A percentile compares a stretch with the other conserved stretches of the same genome.
Conservation (phyloP, 192 early-diverging fungal species). For the Backusella luteola region DNA sequence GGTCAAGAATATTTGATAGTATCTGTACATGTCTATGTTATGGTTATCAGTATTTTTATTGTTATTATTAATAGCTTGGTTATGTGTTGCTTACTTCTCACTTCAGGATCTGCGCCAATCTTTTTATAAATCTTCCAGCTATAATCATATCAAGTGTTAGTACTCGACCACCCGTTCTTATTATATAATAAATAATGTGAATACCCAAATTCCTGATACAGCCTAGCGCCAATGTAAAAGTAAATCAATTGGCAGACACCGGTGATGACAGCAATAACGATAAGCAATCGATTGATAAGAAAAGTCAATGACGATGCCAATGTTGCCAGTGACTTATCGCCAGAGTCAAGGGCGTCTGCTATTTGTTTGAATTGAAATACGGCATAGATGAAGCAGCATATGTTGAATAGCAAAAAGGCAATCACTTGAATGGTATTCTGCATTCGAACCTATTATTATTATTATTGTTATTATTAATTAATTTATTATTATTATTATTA, state of each 20-base stretch:
- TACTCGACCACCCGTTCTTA: not conserved
- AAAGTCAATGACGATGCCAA: not conserved
- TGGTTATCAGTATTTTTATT: not conserved
- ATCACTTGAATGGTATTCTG: slow-evolving; percentile 76
- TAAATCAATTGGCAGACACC: slow-evolving; percentile 48
- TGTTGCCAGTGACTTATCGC: not conserved
- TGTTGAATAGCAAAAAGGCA: slow-evolving; percentile 64
- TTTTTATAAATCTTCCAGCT: slow-evolving; percentile 64
- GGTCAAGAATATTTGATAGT: slow-evolving; percentile 78
- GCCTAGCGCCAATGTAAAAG: slow-evolving; percentile 46
- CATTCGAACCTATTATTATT: slow-evolving; percentile 48
- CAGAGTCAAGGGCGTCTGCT: slow-evolving; percentile 30
- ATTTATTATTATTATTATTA: not conserved
- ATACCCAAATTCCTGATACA: slow-evolving; percentile 65
- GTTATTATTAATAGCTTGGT: not conserved
- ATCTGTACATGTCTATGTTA: slow-evolving; percentile 49
- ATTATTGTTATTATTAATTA: not conserved
- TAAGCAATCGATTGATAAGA: slow-evolving; percentile 39
- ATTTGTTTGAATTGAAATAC: slow-evolving; percentile 69
- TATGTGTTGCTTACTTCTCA: slow-evolving; percentile 45
- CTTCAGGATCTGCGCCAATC: slow-evolving; percentile 62
- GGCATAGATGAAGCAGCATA: slow-evolving; percentile 62
- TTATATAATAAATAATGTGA: not conserved
- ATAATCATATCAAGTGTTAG: not conserved
- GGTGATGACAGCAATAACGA: slow-evolving; percentile 55